phyloP scores from a whole-genome alignment of 73 alveolate species.

The Stentor coeruleus region DNA sequence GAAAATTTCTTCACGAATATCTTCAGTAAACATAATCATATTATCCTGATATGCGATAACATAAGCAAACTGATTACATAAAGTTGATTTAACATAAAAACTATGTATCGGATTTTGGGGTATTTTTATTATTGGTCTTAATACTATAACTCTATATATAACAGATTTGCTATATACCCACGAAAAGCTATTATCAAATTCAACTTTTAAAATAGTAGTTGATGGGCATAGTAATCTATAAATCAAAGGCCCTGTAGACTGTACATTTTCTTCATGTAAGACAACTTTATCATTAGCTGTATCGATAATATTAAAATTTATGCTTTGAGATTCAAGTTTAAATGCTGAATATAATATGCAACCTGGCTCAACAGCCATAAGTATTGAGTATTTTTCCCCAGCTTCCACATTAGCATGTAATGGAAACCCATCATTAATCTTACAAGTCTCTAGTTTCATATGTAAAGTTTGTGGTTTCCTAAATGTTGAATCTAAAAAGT shows the following conservation, averaged over 20 bases:
- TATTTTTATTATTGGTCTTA: too few relatives aligned
- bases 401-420: neutral
- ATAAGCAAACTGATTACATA: neutral
- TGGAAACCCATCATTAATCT: slow-evolving; percentile 3
- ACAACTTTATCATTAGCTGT: neutral
- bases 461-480: neutral
- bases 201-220: neutral
- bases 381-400: neutral
- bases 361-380: neutral
- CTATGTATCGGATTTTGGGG: neutral
- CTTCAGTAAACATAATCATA: neutral
- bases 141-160: neutral
- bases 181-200: neutral
- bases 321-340: neutral
- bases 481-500: neutral
- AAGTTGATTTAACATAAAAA: neutral
- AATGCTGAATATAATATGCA: neutral
- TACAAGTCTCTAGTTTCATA: neutral
- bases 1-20: neutral
- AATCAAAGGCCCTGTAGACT: neutral
- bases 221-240: neutral
- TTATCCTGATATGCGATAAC: neutral
- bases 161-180: neutral
- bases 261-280: neutral
- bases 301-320: neutral